Base-by-base conservation (phyloP, 2,329 filamentous ascomycete genomes). In the Plectosphaerella plurivora region DNA sequence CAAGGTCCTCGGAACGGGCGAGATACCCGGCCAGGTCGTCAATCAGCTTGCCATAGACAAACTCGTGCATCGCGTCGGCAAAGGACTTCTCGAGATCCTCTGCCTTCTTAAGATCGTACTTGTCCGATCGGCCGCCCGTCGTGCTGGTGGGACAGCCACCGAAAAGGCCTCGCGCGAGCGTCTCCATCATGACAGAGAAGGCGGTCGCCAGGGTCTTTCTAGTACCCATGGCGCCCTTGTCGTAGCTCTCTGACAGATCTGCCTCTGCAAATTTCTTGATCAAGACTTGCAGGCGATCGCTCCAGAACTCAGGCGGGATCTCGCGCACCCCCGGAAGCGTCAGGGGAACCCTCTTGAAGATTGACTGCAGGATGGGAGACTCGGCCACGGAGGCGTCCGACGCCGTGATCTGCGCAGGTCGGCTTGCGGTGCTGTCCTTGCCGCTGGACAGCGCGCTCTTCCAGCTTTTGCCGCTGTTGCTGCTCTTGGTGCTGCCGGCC, bases 231-330 rank as follows among this genome's bases (percentile, higher is more conserved):
- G 83, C 77, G 14, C 87, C 88, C 67, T 91, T 91, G 65, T 93
- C 89, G 62, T 91, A 93, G 64, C 87, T 91, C 66, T 93, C 89
- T 1, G 87, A 91, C 33, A 93, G 72, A 49, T 89, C 83, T 2
- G 83, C 87, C 33, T 84, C 78, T 9, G 78, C 84, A 51, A 93
- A 72, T 60, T 82, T 76, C 59, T 73, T 70, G 59, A 89, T 72
- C 15, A 90, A 66, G 2, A 77, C 76, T 58, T 82, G 78, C 22
- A 87, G 73, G 45, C 81, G 76, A n/a, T 76, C 72, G 35, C 74
- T 75, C 86, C 86, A 91, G 66, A 88, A 89, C 3, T 81, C 79
- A 2, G 72, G 64, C 0, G 82, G 76, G 3, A 93, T 73, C 54
- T 84, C 79, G 49, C 77, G 76, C 39, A 90, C 67, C 0, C 86